Conservation (phyloP, 805 yeast species). For the Candida verbasci region DNA sequence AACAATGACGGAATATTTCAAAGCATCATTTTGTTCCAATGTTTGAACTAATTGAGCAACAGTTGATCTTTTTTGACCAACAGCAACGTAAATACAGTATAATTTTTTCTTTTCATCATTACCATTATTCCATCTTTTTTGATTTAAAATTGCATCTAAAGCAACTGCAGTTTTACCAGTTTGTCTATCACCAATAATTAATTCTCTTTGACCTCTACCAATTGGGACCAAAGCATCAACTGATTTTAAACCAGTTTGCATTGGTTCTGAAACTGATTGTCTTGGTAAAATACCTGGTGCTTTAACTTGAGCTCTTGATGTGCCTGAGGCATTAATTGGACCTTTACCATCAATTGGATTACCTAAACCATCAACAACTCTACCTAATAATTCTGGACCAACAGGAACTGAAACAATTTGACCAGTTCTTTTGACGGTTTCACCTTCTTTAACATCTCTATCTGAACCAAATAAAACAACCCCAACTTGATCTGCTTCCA, state of each 20-base stretch:
- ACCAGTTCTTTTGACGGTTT: slow-evolving; percentile 99
- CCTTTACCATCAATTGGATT: slow-evolving; percentile 99
- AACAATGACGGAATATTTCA: slow-evolving; percentile 95
- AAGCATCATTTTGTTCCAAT: slow-evolving; percentile 95
- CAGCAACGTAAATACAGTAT: slow-evolving; percentile 99
- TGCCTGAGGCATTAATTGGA: slow-evolving; percentile 80
- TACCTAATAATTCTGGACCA: slow-evolving; percentile 96
- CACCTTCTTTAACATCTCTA: slow-evolving; percentile 98
- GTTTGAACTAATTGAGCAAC: slow-evolving; percentile 99
- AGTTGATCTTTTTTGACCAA: slow-evolving; percentile 99
- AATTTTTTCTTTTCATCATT: slow-evolving; percentile 93
- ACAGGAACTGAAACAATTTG: slow-evolving; percentile 98
- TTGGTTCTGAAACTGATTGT: slow-evolving; percentile 97
- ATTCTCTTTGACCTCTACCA: slow-evolving; percentile 99
- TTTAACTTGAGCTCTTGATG: slow-evolving; percentile 96
- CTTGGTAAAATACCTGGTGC: slow-evolving; percentile 99
- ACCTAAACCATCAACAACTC: slow-evolving; percentile 99
- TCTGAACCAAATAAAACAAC: slow-evolving; percentile 99
- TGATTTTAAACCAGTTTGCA: slow-evolving; percentile 99
- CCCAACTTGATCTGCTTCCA: slow-evolving; percentile 99
- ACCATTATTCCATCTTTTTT: slow-evolving; percentile 98
- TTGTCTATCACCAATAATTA: slow-evolving; percentile 99
- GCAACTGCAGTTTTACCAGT: slow-evolving; percentile 99
- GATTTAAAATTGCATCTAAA: slow-evolving; percentile 95
- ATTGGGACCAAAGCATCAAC: slow-evolving; percentile 99